Evolutionary conservation across 2,329 filamentous ascomycete species (phyloP).

Genomic region (Aspergillus arachidicola): DNA sequence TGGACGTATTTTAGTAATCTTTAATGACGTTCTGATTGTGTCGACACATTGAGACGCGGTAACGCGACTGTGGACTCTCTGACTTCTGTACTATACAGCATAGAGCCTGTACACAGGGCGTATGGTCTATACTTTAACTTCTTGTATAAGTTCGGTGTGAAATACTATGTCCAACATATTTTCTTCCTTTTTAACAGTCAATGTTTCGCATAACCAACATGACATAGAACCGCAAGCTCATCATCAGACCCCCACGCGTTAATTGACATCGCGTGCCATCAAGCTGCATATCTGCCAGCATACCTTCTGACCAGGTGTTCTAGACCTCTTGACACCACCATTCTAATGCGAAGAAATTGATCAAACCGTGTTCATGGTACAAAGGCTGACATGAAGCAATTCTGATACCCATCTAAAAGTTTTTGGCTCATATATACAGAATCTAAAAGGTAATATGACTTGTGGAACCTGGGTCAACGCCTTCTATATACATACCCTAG

Average conservation of each 20-base stretch:
- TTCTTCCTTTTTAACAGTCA: neutral
- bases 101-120: neutral
- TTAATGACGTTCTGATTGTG: neutral
- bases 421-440: conserved; percentile 18
- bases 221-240: neutral
- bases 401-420: neutral
- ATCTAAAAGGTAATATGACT: conserved; percentile 14
- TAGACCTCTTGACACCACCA: neutral
- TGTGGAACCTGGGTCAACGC: conserved; percentile 20
- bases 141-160: neutral
- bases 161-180: neutral
- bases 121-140: neutral
- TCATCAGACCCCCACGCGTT: neutral
- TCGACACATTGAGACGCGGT: neutral
- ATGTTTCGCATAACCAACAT: neutral
- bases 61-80: neutral
- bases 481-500: conserved; percentile 19
- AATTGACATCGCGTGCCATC: neutral
- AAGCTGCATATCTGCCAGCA: neutral
- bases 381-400: neutral
- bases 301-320: neutral
- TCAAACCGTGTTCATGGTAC: neutral
- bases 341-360: neutral
- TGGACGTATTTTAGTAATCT: neutral
- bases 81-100: too few species aligned